Conservation (phyloP, 768 basidiomycete genomes). For the Trametes maxima region DNA sequence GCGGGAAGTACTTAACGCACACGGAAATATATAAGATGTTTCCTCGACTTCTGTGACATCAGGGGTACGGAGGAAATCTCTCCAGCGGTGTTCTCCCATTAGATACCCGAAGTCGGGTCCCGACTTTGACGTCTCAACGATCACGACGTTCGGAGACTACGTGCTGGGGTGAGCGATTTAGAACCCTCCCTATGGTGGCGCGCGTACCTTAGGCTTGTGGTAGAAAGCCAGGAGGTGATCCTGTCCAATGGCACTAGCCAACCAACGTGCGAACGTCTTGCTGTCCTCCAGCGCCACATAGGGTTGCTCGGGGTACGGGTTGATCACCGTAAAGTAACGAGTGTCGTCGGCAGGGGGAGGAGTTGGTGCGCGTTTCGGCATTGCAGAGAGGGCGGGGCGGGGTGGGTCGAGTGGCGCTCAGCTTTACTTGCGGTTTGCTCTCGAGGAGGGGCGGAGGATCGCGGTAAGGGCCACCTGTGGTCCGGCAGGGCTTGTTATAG, state of each 20-base stretch:
- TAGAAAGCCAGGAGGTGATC: conserved; percentile 43
- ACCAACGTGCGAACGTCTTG: conserved; percentile 44
- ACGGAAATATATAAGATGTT: conserved; percentile 42
- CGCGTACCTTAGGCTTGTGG: conserved; percentile 46
- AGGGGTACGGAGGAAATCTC: conserved; percentile 39
- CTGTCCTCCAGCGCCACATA: conserved; percentile 44
- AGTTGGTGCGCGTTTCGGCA: conserved; percentile 47
- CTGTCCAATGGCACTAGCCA: conserved; percentile 45
- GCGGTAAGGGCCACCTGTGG: neutral
- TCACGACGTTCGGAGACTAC: conserved; percentile 47
- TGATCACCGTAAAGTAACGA: conserved; percentile 44
- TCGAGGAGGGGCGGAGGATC: neutral
- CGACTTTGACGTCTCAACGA: conserved; percentile 43
- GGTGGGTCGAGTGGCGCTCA: conserved; percentile 19
- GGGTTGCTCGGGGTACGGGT: conserved; percentile 47
- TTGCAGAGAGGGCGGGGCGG: conserved; percentile 11
- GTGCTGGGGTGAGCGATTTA: neutral
- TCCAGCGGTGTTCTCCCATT: conserved; percentile 49
- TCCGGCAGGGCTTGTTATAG: neutral
- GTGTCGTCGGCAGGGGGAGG: conserved; percentile 46
- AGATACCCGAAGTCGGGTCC: conserved; percentile 36
- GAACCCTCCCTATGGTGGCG: neutral
- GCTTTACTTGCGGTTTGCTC: conserved; percentile 1
- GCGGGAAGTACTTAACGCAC: conserved; percentile 38
- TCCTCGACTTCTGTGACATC: conserved; percentile 32